phyloP scores from a whole-genome alignment of 805 yeast genomes.

The Spathaspora arborariae region DNA sequence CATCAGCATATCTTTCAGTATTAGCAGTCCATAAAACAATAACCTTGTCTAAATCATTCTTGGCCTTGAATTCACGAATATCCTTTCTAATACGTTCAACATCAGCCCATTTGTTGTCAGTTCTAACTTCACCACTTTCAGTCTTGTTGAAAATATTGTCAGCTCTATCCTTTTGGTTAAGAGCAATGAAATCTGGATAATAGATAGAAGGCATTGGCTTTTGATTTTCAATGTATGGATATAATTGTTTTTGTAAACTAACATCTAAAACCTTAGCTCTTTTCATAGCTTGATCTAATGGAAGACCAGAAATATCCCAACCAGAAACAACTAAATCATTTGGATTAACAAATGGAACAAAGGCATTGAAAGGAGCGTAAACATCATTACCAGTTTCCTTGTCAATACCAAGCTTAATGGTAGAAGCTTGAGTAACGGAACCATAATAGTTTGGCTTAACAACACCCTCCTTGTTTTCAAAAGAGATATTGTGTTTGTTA shows the following conservation, averaged over 20 bases:
- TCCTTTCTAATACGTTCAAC: slow-evolving; percentile 84
- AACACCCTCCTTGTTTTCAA: slow-evolving; percentile 78
- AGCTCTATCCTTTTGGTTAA: slow-evolving; percentile 90
- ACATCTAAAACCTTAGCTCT: slow-evolving; percentile 85
- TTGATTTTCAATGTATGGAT: slow-evolving; percentile 54
- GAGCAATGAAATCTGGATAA: slow-evolving; percentile 95
- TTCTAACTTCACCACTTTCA: slow-evolving; percentile 44
- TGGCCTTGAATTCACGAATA: slow-evolving; percentile 69
- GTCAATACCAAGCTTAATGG: slow-evolving; percentile 87
- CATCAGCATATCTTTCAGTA: slow-evolving; percentile 86
- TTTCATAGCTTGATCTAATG: slow-evolving; percentile 73
- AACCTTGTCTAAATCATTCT: slow-evolving; percentile 77
- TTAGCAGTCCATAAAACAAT: slow-evolving; percentile 96
- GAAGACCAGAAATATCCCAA: slow-evolving; percentile 83
- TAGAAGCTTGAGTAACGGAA: slow-evolving; percentile 90
- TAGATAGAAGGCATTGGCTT: slow-evolving; percentile 81
- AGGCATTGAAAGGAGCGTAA: slow-evolving; percentile 86
- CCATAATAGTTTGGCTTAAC: slow-evolving; percentile 82
- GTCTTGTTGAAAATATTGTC: slow-evolving; percentile 72
- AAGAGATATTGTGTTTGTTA: slow-evolving; percentile 71
- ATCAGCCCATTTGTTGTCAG: slow-evolving; percentile 78
- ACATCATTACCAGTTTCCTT: slow-evolving; percentile 68
- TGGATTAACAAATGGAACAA: slow-evolving; percentile 86
- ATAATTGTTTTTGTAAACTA: slow-evolving; percentile 75
- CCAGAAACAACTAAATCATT: slow-evolving; percentile 89